Percentiles rank a stretch among this genome's conserved stretches.
These are phyloP conservation scores for Artemisia tridentata DNA, from an alignment of 129 eudicot species.

Conservation along the genomic window DNA sequence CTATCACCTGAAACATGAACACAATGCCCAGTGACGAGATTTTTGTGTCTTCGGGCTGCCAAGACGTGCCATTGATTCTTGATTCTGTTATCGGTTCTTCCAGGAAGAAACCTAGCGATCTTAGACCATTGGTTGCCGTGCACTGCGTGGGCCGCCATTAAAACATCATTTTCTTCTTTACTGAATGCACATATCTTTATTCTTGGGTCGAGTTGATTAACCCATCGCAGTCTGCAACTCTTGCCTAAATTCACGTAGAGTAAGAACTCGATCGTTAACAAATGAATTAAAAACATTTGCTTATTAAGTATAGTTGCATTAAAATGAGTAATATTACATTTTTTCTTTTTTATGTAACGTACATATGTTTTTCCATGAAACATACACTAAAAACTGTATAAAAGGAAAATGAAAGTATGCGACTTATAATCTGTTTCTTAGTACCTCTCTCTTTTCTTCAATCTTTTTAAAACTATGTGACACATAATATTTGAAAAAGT, in stretches of 20 bases:
- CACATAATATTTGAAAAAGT: not conserved
- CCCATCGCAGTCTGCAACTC: constrained; percentile 69
- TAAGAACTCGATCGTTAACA: not conserved
- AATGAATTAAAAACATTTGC: not conserved
- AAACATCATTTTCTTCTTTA: constrained; percentile 53
- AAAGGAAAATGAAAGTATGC: too few relatives aligned
- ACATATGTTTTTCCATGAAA: not conserved
- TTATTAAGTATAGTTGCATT: not conserved
- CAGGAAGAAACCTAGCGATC: constrained; percentile 56
- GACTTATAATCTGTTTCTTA: too few relatives aligned
- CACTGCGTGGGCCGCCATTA: constrained; percentile 52
- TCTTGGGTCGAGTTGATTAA: constrained; percentile 56
- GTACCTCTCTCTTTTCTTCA: too few relatives aligned
- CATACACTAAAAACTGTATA: not conserved
- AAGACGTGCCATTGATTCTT: constrained; percentile 72
- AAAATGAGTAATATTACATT: not conserved
- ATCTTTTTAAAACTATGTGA: too few relatives aligned
- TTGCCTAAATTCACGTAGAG: constrained; percentile 36
- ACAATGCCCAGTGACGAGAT: not conserved
- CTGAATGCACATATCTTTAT: constrained; percentile 44
- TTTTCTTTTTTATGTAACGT: not conserved
- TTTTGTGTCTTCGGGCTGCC: constrained; percentile 43
- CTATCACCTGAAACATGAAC: constrained; percentile 22
- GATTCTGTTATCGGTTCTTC: constrained; percentile 60
- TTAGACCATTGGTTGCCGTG: constrained; percentile 62